phyloP scores from a whole-genome alignment of 768 basidiomycete species.

The Pisolithus microcarpus region DNA sequence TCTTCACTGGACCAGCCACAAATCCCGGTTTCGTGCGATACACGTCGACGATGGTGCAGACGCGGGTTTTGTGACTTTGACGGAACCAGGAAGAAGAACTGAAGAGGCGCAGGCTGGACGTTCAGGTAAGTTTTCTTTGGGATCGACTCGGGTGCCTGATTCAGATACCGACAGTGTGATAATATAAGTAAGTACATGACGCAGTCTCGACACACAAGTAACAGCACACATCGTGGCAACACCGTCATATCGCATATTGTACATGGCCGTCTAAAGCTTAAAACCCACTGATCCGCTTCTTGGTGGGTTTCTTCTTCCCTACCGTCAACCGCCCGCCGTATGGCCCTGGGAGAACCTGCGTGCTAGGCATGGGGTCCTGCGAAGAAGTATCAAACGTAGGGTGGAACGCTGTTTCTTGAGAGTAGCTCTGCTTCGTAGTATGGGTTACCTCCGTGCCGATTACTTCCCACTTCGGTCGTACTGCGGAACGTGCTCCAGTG shows the following conservation, averaged over 20 bases:
- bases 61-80: conserved; percentile 6
- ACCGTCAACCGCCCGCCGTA: conserved; percentile 54
- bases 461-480: conserved; percentile 5
- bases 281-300: conserved; percentile 74
- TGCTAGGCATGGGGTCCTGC: conserved; percentile 50
- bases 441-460: conserved; percentile 3
- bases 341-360: conserved; percentile 64
- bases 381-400: conserved; percentile 14
- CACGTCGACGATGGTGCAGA: conserved; percentile 35
- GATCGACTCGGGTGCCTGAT: background rate
- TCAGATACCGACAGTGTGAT: background rate
- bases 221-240: too few species aligned
- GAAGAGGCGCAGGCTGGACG: background rate
- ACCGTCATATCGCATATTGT: too few species aligned
- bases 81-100: conserved; percentile 14
- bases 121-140: background rate
- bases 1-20: conserved; percentile 52
- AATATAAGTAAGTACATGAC: background rate
- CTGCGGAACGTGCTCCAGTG: conserved; percentile 15
- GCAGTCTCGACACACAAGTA: background rate
- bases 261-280: conserved; percentile 25
- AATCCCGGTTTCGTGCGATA: conserved; percentile 65
- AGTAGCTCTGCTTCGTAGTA: conserved; percentile 10
- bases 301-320: conserved; percentile 51
- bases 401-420: conserved; percentile 12